A percentile compares a stretch with the other conserved stretches of the same genome.
phyloP scores from a whole-genome alignment of 2,329 filamentous ascomycete species.

The Harringtonia aguacate region DNA sequence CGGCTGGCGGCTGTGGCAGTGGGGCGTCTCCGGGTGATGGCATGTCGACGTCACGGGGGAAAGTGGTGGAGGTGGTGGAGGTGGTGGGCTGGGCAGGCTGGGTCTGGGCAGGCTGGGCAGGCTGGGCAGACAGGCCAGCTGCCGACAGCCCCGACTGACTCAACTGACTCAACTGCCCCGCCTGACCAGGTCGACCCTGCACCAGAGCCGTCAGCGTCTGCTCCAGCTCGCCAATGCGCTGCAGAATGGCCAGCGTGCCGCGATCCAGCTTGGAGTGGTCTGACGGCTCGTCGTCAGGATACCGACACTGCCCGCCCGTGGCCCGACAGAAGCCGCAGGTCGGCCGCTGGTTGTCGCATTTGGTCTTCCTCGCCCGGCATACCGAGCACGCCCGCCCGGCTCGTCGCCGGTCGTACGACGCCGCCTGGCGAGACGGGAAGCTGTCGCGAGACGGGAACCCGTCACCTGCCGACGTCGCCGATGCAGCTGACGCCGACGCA shows the following conservation, averaged over 20 bases:
- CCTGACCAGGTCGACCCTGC: too few species aligned
- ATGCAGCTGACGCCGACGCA: not conserved
- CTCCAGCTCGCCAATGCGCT: constrained; percentile 32
- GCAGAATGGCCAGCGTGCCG: constrained; percentile 37
- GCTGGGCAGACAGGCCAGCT: too few species aligned
- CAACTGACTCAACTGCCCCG: not conserved
- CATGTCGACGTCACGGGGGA: too few species aligned
- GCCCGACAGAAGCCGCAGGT: constrained; percentile 23
- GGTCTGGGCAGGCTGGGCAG: too few species aligned
- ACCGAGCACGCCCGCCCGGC: constrained; percentile 23
- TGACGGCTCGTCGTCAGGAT: not conserved
- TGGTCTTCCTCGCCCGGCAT: constrained; percentile 24
- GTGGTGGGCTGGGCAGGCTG: too few species aligned
- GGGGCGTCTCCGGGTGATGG: too few species aligned
- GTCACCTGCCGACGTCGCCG: not conserved
- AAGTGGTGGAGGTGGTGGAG: too few species aligned
- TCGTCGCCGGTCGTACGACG: constrained; percentile 8
- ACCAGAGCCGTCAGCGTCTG: constrained; percentile 4
- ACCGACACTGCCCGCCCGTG: constrained; percentile 1
- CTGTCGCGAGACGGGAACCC: not conserved
- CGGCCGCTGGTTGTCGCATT: constrained; percentile 25
- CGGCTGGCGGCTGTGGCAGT: too few species aligned
- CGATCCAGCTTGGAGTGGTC: constrained; percentile 30
- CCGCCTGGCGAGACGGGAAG: not conserved
- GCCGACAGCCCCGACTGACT: too few species aligned